Conservation (phyloP, 495 filamentous ascomycete genomes). For the Penicillium alfredii region DNA sequence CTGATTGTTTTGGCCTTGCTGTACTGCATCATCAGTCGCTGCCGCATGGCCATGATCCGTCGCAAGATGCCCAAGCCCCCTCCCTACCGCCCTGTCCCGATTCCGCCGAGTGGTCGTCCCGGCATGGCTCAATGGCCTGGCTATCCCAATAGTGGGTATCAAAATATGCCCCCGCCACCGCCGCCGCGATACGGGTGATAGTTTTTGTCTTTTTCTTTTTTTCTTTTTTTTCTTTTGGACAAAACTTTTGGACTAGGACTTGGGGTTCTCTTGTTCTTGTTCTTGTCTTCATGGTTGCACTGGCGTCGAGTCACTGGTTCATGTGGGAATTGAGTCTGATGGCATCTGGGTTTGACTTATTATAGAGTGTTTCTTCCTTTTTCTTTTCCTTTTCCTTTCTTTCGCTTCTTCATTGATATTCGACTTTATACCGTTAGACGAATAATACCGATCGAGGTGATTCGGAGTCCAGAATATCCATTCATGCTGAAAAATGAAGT, state of each 20-base stretch:
- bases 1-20: conserved; percentile 58
- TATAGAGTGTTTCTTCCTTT: background rate
- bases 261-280: background rate
- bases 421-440: no score
- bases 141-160: conserved; percentile 21
- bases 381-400: background rate
- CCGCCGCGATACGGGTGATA: conserved; percentile 16
- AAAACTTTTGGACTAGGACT: no score
- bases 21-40: conserved; percentile 53
- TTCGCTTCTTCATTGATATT: conserved; percentile 6
- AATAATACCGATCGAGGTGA: no score
- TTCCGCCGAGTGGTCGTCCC: conserved; percentile 16
- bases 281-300: background rate
- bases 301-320: background rate
- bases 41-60: conserved; percentile 30
- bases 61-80: conserved; percentile 9
- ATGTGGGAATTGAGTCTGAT: conserved; percentile 1
- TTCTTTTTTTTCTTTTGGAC: background rate
- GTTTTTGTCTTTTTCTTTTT: conserved; percentile 3
- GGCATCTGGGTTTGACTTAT: conserved; percentile 1
- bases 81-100: conserved; percentile 7
- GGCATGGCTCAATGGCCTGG: conserved; percentile 26
- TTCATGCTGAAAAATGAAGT: no score
- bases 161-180: conserved; percentile 21
- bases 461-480: no score